phyloP scores from a whole-genome alignment of 192 early-diverging fungal species.

The Coemansia reversa region DNA sequence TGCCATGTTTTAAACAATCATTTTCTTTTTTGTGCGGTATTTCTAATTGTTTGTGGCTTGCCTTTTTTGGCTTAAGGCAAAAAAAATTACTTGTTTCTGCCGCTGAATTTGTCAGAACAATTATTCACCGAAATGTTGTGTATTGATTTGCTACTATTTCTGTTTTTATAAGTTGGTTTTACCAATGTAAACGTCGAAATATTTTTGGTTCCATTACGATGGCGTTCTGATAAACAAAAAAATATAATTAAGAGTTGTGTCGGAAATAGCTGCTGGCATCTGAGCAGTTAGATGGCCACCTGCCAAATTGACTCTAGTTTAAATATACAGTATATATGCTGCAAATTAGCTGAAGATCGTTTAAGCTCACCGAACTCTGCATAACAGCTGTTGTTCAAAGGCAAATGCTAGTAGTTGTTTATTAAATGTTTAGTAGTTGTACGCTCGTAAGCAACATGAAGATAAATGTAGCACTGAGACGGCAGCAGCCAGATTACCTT shows the following conservation, averaged over 20 bases:
- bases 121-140: not conserved
- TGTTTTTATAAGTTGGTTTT: not conserved
- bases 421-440: too few species aligned
- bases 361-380: too few species aligned
- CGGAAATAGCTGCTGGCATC: not conserved
- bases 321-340: not conserved
- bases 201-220: not conserved
- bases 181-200: too few species aligned
- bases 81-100: slow-evolving; percentile 6
- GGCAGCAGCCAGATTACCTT: too few species aligned
- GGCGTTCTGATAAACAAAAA: not conserved
- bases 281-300: not conserved
- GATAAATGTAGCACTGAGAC: too few species aligned
- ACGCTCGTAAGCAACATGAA: too few species aligned
- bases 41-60: slow-evolving; percentile 8
- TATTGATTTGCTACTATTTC: not conserved
- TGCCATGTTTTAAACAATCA: slow-evolving; percentile 36
- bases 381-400: too few species aligned
- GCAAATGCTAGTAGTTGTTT: too few species aligned
- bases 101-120: not conserved
- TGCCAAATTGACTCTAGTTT: not conserved
- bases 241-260: not conserved
- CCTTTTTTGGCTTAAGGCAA: slow-evolving; percentile 1
- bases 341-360: too few species aligned
- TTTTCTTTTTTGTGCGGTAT: slow-evolving; percentile 9